These are phyloP conservation scores for Halenospora varia DNA, from an alignment of 495 filamentous ascomycete species.

Conservation along the genomic window DNA sequence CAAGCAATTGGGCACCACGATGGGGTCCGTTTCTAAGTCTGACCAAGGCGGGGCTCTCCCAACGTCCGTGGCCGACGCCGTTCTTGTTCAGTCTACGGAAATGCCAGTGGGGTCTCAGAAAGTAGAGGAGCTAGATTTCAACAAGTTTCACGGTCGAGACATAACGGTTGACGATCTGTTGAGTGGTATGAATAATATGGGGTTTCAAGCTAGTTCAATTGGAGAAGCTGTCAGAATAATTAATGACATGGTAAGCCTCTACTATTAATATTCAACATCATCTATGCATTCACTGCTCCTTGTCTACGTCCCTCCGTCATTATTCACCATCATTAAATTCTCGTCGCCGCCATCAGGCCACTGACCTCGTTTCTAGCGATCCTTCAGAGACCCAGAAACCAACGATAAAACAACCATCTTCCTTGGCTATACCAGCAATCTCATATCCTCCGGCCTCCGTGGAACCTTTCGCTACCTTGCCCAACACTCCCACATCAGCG, in stretches of 20 bases:
- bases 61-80: constrained; percentile 69
- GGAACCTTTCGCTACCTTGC: constrained; percentile 90
- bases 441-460: constrained; percentile 92
- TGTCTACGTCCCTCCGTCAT: too few species aligned
- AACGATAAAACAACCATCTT: constrained; percentile 82
- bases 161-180: constrained; percentile 85
- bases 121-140: constrained; percentile 88
- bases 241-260: constrained; percentile 80
- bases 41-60: constrained; percentile 39
- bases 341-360: too few species aligned
- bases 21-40: neutral
- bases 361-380: constrained; percentile 44
- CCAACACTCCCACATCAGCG: constrained; percentile 83
- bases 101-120: constrained; percentile 67
- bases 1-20: neutral
- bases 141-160: constrained; percentile 63
- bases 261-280: neutral
- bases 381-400: constrained; percentile 71
- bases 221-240: constrained; percentile 82
- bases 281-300: too few species aligned
- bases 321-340: too few species aligned
- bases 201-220: constrained; percentile 87
- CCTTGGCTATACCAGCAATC: constrained; percentile 92
- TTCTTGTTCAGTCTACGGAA: constrained; percentile 82
- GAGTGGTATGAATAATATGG: constrained; percentile 77